phyloP scores from a whole-genome alignment of 1,284 basidiomycete species.

The Naganishia liquefaciens region DNA sequence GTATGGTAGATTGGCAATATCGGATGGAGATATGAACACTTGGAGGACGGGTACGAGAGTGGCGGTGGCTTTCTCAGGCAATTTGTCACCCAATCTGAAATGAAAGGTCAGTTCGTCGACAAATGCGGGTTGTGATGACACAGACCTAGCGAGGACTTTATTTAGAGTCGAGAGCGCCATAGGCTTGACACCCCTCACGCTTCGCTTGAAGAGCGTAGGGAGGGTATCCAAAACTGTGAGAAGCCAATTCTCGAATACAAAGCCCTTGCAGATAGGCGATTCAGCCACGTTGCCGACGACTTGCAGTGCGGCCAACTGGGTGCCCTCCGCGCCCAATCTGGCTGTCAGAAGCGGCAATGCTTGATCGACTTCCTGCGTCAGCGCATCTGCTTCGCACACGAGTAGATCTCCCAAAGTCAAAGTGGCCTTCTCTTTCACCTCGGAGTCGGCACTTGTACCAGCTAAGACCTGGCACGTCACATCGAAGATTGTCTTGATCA shows the following conservation, averaged over 20 bases:
- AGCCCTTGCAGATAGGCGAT: conserved; percentile 52
- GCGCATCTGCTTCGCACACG: conserved; percentile 75
- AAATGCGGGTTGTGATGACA: conserved; percentile 12
- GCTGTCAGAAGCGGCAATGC: conserved; percentile 69
- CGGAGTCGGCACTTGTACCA: conserved; percentile 83
- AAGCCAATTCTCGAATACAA: conserved; percentile 69
- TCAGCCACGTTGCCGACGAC: conserved; percentile 56
- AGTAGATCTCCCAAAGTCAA: conserved; percentile 81
- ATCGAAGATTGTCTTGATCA: conserved; percentile 70
- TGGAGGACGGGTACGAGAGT: conserved; percentile 72
- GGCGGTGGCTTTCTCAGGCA: conserved; percentile 65
- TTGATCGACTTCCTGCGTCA: conserved; percentile 49
- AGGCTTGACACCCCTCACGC: conserved; percentile 62
- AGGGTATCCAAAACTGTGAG: conserved; percentile 76
- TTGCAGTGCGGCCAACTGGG: conserved; percentile 56
- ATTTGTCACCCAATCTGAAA: conserved; percentile 63
- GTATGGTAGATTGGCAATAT: conserved; percentile 75
- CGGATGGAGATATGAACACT: conserved; percentile 67
- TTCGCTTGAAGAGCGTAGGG: conserved; percentile 70
- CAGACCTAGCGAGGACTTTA: conserved; percentile 67
- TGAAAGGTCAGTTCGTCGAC: conserved; percentile 34
- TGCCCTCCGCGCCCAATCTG: conserved; percentile 65
- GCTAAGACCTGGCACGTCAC: conserved; percentile 71
- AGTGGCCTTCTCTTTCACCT: conserved; percentile 81
- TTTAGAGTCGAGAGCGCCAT: conserved; percentile 79